Conservation (phyloP, 306 rosid species). For the Vachellia collinsii region DNA sequence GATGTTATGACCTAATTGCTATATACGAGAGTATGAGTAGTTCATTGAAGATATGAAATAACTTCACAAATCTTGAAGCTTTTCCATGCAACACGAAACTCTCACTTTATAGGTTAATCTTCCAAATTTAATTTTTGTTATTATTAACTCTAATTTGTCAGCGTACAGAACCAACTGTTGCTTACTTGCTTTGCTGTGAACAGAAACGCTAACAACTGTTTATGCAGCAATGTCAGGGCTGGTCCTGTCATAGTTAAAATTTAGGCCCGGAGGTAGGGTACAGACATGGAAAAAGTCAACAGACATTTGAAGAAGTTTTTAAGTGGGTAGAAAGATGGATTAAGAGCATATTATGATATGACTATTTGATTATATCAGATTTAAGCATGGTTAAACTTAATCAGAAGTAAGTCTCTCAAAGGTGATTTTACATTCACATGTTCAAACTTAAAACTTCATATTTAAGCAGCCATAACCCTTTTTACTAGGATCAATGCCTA, state of each 20-base stretch:
- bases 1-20: not conserved
- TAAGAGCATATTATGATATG: not conserved
- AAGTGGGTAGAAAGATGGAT: not conserved
- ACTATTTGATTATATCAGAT: too few species aligned
- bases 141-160: not conserved
- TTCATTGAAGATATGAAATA: not conserved
- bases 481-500: too few species aligned
- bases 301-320: not conserved
- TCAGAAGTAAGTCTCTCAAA: too few species aligned
- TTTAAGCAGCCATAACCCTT: too few species aligned
- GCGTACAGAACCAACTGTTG: not conserved
- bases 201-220: constrained; percentile 38
- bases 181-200: constrained; percentile 31
- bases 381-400: too few species aligned
- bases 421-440: too few species aligned
- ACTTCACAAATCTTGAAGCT: not conserved
- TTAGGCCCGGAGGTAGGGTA: too few species aligned
- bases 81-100: not conserved
- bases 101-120: not conserved
- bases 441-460: too few species aligned
- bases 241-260: not conserved
- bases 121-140: not conserved
- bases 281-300: not conserved
- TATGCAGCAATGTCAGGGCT: constrained; percentile 2
- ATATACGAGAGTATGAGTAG: not conserved